Evolutionary conservation across 2,329 filamentous ascomycete species (phyloP).

Genomic region (Epichloe sylvatica): DNA sequence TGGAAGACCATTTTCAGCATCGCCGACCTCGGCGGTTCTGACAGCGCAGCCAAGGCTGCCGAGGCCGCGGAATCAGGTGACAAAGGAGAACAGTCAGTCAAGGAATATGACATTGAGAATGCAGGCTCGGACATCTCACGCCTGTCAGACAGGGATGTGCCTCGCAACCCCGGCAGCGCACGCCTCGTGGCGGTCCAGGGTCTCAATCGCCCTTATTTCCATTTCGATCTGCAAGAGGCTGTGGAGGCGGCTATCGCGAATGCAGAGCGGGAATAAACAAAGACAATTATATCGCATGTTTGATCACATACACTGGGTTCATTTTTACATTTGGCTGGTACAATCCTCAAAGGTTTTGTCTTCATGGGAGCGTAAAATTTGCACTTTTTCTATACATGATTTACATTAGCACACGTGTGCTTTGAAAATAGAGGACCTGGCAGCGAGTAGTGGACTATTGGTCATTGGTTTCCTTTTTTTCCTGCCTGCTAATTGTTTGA

Average conservation of each 20-base stretch:
- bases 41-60: slow-evolving; percentile 38
- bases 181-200: slow-evolving; percentile 27
- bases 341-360: neutral
- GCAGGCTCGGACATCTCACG: slow-evolving; percentile 11
- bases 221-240: slow-evolving; percentile 35
- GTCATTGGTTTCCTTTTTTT: neutral
- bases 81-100: slow-evolving; percentile 18
- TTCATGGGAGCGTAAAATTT: neutral
- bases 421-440: neutral
- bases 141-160: slow-evolving; percentile 16
- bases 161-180: slow-evolving; percentile 15
- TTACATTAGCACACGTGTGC: neutral
- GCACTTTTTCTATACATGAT: too few species aligned
- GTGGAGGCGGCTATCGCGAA: slow-evolving; percentile 30
- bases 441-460: neutral
- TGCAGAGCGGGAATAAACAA: slow-evolving; percentile 13
- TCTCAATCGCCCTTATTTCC: slow-evolving; percentile 38
- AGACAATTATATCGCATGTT: neutral
- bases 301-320: neutral
- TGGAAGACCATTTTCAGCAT: slow-evolving; percentile 82
- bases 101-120: slow-evolving; percentile 18
- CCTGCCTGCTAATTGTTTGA: too few species aligned
- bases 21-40: slow-evolving; percentile 62
- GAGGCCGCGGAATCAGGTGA: slow-evolving; percentile 47
- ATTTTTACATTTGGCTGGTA: neutral